phyloP scores from a whole-genome alignment of 352 stramenopile genomes.

The Phytophthora citrophthora region DNA sequence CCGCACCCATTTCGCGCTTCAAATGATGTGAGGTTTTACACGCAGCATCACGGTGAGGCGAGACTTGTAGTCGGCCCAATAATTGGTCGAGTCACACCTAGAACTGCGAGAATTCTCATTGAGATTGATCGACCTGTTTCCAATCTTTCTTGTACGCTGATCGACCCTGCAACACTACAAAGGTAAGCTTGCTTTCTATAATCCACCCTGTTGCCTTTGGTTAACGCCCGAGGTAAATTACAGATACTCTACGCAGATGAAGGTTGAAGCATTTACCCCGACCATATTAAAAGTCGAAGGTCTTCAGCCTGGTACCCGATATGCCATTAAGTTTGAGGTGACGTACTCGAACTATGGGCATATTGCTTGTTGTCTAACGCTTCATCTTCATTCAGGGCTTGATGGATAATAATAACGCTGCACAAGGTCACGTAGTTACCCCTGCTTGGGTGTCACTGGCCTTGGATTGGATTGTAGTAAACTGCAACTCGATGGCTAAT shows the following conservation, averaged over 20 bases:
- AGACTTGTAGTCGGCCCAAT: constrained; percentile 64
- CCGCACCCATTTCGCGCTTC: constrained; percentile 47
- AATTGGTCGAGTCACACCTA: constrained; percentile 63
- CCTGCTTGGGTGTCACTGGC: constrained; percentile 41
- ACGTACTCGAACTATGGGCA: background rate
- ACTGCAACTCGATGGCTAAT: constrained; percentile 41
- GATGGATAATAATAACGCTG: constrained; percentile 24
- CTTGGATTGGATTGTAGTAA: constrained; percentile 64
- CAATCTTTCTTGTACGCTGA: constrained; percentile 49
- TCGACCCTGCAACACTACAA: constrained; percentile 35
- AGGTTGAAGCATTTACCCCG: constrained; percentile 54
- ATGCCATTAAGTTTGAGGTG: constrained; percentile 69
- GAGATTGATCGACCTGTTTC: constrained; percentile 57
- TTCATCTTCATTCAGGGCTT: constrained; percentile 37
- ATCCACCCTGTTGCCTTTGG: background rate
- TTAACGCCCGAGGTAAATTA: background rate
- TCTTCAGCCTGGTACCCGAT: constrained; percentile 57
- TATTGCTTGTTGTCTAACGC: too few relatives aligned
- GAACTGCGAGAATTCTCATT: constrained; percentile 61
- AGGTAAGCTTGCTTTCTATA: constrained; percentile 23
- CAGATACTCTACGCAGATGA: constrained; percentile 32
- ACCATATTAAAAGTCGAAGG: constrained; percentile 70
- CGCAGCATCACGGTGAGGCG: constrained; percentile 41
- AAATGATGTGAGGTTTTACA: constrained; percentile 44
- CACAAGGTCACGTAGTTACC: constrained; percentile 46